phyloP scores from a whole-genome alignment of 495 filamentous ascomycete genomes.

The Pyrenopolyporus hunteri region DNA sequence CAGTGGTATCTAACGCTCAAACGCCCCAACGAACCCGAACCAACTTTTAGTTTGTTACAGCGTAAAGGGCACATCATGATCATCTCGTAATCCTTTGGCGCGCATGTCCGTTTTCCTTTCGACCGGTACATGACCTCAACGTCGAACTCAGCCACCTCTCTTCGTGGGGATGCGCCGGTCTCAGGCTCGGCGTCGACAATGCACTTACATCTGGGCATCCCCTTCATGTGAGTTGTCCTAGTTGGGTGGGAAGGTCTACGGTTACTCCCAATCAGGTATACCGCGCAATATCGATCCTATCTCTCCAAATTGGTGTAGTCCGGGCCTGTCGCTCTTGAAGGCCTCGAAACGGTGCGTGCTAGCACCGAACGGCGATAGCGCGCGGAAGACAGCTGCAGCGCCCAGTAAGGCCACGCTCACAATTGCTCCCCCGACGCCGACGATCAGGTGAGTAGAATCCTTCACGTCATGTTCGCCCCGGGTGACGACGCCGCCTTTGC shows the following conservation, averaged over 20 bases:
- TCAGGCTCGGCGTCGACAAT: neutral
- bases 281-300: slow-evolving; percentile 43
- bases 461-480: slow-evolving; percentile 34
- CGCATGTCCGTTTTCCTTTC: neutral
- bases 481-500: slow-evolving; percentile 31
- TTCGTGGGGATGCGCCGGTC: neutral
- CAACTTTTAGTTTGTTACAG: neutral
- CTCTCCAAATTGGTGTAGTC: slow-evolving; percentile 44
- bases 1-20: slow-evolving; percentile 1
- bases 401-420: slow-evolving; percentile 31
- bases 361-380: slow-evolving; percentile 42
- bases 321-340: slow-evolving; percentile 2
- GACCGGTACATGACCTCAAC: neutral
- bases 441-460: slow-evolving; percentile 28
- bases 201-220: neutral
- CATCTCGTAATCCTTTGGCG: neutral
- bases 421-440: slow-evolving; percentile 28
- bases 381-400: slow-evolving; percentile 34
- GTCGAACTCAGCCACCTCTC: slow-evolving; percentile 4
- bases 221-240: neutral
- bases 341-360: slow-evolving; percentile 44
- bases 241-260: neutral
- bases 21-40: neutral
- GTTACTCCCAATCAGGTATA: slow-evolving; percentile 20
- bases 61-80: neutral